Conservation (phyloP, 495 filamentous ascomycete species). For the Haplographium delicatum region DNA sequence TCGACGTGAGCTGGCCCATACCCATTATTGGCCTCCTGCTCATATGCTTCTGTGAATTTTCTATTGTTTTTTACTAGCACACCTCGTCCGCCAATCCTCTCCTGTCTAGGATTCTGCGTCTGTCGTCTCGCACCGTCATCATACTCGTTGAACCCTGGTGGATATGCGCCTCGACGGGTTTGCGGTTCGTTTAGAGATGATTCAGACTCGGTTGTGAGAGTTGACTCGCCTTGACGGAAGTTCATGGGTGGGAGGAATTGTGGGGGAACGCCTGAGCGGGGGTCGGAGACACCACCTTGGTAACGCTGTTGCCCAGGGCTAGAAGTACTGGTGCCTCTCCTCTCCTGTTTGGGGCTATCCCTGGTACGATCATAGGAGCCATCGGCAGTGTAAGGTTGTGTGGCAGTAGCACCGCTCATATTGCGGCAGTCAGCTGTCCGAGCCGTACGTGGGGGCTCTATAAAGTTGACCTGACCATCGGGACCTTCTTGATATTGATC, state of each 20-base stretch:
- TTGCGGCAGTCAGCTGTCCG: constrained; percentile 34
- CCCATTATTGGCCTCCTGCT: constrained; percentile 47
- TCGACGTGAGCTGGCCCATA: constrained; percentile 44
- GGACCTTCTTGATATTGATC: constrained; percentile 32
- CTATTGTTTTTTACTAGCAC: constrained; percentile 77
- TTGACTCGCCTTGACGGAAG: constrained; percentile 38
- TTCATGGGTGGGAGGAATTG: constrained; percentile 29
- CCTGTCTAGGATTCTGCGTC: constrained; percentile 8
- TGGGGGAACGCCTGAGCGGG: constrained; percentile 35
- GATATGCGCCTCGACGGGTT: constrained; percentile 10
- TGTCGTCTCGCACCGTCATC: constrained; percentile 27
- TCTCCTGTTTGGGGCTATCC: constrained; percentile 17
- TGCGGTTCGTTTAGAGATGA: constrained; percentile 36
- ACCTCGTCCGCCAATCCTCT: constrained; percentile 33
- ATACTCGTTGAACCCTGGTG: constrained; percentile 33
- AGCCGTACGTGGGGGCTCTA: constrained; percentile 27
- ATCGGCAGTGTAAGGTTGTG: constrained; percentile 23
- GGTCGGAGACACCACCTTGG: constrained; percentile 25
- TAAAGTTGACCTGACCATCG: constrained; percentile 15
- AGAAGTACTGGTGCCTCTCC: constrained; percentile 19
- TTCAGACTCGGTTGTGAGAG: constrained; percentile 42
- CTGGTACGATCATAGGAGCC: constrained; percentile 20
- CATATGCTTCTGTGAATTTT: constrained; percentile 88
- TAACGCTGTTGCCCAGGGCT: constrained; percentile 29
- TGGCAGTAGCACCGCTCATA: constrained; percentile 32